Base-by-base conservation (phyloP, 352 stramenopile genomes). In the Globisporangium polare region DNA sequence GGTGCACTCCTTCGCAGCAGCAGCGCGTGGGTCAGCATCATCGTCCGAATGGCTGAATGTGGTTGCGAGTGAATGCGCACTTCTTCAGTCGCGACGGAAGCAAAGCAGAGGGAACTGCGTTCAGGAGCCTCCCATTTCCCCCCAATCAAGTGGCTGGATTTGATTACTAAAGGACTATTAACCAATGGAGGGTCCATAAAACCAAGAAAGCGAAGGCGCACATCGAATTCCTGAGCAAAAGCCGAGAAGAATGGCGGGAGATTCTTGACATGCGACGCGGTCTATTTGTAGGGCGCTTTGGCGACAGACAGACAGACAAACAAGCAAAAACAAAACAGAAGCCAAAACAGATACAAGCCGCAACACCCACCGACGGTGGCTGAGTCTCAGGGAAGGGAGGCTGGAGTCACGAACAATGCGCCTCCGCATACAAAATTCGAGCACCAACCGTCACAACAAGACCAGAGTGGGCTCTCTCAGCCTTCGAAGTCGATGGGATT, bases 1-100 rank as follows among this genome's bases (percentile, higher is more conserved):
- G 53, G 37, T n/a, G 53, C 26, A 20, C 26, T 39, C 33, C 54
- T 29, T 52, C 54, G 54, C 39, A 60, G 41, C 37, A 50, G 53
- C 54, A 60, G 54, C 54, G 50, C 53, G 20, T 59, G 53, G 33
- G 27, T 59, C 35, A 59, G 33, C 37, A 49, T 59, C 20, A 33
- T n/a, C 45, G n/a, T 4, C n/a, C 26, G 45, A 17, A 54, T 24
- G 35, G 18, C 27, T 43, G 50, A 56, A 43, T 56, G 18, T 29
- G 53, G 24, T 27, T 31, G 33, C 8, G 33, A 17, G 20, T 35
- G 51, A 5, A n/a, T 24, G 33, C 5, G 51, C 18, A 45, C 31
- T 20, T 45, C 37, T 53, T 29, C 20, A 53, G 46, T 35, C 22
- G 17, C 12, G 45, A 53, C 13, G 33, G 47, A 29, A 26, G n/a